Conservation (phyloP, 768 basidiomycete genomes). For the Pleurotus eryngii region DNA sequence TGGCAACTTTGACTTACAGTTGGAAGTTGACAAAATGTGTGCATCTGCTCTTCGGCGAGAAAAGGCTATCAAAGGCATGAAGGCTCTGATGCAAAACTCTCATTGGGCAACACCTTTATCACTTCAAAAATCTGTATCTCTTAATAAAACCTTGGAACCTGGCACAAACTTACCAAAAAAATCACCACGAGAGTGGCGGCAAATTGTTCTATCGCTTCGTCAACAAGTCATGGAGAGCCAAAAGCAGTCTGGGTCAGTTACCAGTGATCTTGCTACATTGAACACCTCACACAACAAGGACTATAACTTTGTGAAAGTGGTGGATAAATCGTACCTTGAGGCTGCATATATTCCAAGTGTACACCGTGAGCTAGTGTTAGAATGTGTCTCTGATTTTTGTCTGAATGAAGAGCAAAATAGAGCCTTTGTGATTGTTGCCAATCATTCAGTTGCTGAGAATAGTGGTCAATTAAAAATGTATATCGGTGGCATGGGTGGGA, state of each 20-base stretch:
- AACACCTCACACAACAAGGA: background rate
- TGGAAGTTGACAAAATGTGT: background rate
- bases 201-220: slow-evolving; percentile 7
- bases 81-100: background rate
- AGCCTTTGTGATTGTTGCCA: slow-evolving; percentile 26
- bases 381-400: background rate
- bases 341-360: background rate
- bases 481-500: slow-evolving; percentile 11
- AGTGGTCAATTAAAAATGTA: no score
- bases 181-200: background rate
- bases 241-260: no score
- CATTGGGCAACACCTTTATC: background rate
- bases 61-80: background rate
- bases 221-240: no score
- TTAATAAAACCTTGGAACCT: no score
- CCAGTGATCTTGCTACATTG: no score
- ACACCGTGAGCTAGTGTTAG: background rate
- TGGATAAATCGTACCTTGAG: no score
- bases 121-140: background rate
- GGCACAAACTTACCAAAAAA: background rate
- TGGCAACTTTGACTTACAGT: background rate
- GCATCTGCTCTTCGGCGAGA: background rate
- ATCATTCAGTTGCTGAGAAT: background rate
- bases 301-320: background rate
- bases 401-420: background rate